Conservation (phyloP, 2,329 filamentous ascomycete genomes). For the Aspergillus bombycis region DNA sequence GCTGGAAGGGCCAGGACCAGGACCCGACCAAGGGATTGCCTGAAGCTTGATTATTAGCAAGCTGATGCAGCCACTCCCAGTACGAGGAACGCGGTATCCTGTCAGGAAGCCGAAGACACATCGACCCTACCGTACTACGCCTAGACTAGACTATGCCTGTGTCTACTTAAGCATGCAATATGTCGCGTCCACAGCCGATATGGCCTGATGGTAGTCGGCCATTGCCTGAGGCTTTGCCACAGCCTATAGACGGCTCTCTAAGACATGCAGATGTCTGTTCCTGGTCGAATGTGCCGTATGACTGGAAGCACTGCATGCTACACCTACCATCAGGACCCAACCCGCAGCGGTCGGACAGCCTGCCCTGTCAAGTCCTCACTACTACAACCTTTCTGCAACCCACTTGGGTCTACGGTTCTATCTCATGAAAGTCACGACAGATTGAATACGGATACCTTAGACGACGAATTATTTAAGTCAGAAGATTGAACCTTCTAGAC, state of each 20-base stretch:
- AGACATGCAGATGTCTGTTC: neutral
- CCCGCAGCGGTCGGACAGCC: neutral
- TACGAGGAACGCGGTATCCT: neutral
- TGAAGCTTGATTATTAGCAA: conserved; percentile 15
- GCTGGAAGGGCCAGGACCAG: conserved; percentile 51
- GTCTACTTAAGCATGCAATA: neutral
- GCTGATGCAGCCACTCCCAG: neutral
- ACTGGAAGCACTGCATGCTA: neutral
- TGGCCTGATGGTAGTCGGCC: neutral
- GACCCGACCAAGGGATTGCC: conserved; percentile 37
- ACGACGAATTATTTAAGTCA: neutral
- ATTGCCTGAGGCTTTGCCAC: neutral
- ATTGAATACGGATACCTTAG: neutral
- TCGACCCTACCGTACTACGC: neutral
- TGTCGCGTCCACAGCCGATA: neutral
- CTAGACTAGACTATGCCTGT: neutral
- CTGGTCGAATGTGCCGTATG: neutral
- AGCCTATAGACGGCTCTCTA: neutral
- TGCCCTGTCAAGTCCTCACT: neutral
- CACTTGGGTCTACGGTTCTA: neutral
- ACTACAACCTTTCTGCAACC: neutral
- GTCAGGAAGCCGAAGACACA: neutral
- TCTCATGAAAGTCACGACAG: neutral
- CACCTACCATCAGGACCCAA: neutral
- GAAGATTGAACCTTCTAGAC: neutral